Evolutionary conservation across 192 early-diverging fungal genomes (phyloP).

Genomic region (Chytriomyces sp.): DNA sequence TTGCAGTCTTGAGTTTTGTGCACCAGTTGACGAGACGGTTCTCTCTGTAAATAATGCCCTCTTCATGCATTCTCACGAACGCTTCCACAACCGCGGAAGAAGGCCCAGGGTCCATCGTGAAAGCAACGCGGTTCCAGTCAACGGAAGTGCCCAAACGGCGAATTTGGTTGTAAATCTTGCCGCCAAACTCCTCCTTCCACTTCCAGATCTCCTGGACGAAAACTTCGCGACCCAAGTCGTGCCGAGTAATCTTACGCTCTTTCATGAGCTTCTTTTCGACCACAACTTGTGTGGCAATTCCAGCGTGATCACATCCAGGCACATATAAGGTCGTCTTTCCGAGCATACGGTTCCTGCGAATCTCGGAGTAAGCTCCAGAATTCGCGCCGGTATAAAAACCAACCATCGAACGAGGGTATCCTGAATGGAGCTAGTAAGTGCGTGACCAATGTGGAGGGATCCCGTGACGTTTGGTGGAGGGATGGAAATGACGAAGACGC

Average conservation of each 20-base stretch:
- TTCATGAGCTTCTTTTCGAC: conserved; percentile 95
- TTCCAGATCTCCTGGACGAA: conserved; percentile 90
- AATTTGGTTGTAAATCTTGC: conserved; percentile 86
- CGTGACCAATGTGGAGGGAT: conserved; percentile 92
- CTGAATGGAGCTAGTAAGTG: conserved; percentile 91
- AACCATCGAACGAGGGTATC: conserved; percentile 91
- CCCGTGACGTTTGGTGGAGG: conserved; percentile 99
- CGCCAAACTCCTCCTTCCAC: conserved; percentile 84
- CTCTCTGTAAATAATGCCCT: conserved; percentile 95
- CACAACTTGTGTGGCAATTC: conserved; percentile 95
- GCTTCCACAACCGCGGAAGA: conserved; percentile 82
- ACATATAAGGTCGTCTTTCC: conserved; percentile 93
- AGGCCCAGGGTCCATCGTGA: conserved; percentile 85
- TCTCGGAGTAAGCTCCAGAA: neutral
- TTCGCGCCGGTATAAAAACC: neutral
- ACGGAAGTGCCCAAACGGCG: conserved; percentile 86
- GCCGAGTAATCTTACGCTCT: conserved; percentile 79
- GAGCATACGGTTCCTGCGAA: conserved; percentile 82
- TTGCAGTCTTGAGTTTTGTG: conserved; percentile 89
- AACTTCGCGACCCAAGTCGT: conserved; percentile 89
- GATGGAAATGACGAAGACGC: conserved; percentile 87
- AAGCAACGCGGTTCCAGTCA: conserved; percentile 90
- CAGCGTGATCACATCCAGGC: conserved; percentile 95
- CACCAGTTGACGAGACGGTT: conserved; percentile 99
- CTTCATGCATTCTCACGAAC: conserved; percentile 91